A percentile compares a stretch with the other conserved stretches of the same genome.
Conservation (phyloP, 192 early-diverging fungal genomes). For the Chytriomyces sp. region DNA sequence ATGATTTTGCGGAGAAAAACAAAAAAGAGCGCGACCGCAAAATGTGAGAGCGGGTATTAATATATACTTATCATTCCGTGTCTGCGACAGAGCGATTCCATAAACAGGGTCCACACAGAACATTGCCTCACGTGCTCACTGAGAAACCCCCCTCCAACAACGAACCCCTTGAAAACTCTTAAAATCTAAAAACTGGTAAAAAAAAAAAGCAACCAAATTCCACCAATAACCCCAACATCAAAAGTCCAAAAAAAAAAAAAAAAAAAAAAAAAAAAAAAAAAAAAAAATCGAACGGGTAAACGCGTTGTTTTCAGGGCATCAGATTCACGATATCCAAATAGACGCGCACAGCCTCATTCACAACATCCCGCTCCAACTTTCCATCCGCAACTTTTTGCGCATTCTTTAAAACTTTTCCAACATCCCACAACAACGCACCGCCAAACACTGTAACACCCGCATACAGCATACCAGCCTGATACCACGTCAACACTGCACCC, state of each 20-base stretch:
- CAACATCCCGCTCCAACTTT: conserved; percentile 4
- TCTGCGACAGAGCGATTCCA: too few species aligned
- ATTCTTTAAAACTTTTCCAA: neutral
- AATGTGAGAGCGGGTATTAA: too few species aligned
- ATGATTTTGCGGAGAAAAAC: too few species aligned
- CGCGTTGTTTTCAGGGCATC: conserved; percentile 1
- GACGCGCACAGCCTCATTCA: conserved; percentile 18
- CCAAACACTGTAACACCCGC: neutral
- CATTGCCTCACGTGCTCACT: too few species aligned
- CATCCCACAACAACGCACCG: neutral
- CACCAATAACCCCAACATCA: neutral
- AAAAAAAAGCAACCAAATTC: neutral
- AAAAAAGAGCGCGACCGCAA: too few species aligned
- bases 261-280: neutral
- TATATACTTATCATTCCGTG: too few species aligned
- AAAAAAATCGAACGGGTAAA: neutral
- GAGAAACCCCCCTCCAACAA: too few species aligned
- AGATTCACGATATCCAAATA: conserved; percentile 25
- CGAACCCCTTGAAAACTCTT: too few species aligned
- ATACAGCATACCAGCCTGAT: conserved; percentile 5
- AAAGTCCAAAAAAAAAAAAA: too few species aligned
- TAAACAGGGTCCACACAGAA: too few species aligned
- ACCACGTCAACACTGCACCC: neutral
- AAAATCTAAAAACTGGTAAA: neutral
- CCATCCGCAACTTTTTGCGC: conserved; percentile 9